Percentiles rank a stretch among this genome's conserved stretches.
Evolutionary conservation across 2,329 filamentous ascomycete species (phyloP).

Genomic region (Aspergillus sclerotialis): DNA sequence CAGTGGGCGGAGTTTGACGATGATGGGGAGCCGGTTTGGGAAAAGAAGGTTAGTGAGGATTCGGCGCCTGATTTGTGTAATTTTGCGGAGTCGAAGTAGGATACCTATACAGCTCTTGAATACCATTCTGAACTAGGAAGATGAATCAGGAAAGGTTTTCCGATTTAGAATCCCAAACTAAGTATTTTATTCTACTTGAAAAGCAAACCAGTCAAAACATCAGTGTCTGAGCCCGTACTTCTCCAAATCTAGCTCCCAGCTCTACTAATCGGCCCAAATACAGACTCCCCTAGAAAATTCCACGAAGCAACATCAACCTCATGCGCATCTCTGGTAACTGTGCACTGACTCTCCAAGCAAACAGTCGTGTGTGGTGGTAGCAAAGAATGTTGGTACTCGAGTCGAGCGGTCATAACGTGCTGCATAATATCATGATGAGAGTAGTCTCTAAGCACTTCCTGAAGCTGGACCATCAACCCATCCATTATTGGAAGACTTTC

Average conservation of each 20-base stretch:
- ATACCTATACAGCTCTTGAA: too few species aligned
- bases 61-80: conserved; percentile 17
- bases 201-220: too few species aligned
- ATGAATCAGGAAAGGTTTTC: too few species aligned
- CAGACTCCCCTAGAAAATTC: not conserved
- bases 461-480: conserved; percentile 21
- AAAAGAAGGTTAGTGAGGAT: conserved; percentile 9
- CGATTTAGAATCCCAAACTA: too few species aligned
- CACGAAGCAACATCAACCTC: not conserved
- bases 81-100: conserved; percentile 12
- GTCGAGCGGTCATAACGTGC: conserved; percentile 17
- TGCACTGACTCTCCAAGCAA: conserved; percentile 16
- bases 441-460: conserved; percentile 18
- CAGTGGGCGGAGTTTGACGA: conserved; percentile 83
- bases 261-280: too few species aligned
- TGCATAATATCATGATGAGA: conserved; percentile 9
- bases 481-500: conserved; percentile 10
- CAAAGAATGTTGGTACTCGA: conserved; percentile 27
- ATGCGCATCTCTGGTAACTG: conserved; percentile 8
- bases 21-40: conserved; percentile 71
- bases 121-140: too few species aligned
- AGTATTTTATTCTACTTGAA: too few species aligned
- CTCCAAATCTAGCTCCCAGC: too few species aligned
- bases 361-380: conserved; percentile 17
- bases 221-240: too few species aligned